Percentiles rank a stretch among this genome's conserved stretches.
Evolutionary conservation across 257 asterid genomes (phyloP).

Genomic region (Mentha longifolia): DNA sequence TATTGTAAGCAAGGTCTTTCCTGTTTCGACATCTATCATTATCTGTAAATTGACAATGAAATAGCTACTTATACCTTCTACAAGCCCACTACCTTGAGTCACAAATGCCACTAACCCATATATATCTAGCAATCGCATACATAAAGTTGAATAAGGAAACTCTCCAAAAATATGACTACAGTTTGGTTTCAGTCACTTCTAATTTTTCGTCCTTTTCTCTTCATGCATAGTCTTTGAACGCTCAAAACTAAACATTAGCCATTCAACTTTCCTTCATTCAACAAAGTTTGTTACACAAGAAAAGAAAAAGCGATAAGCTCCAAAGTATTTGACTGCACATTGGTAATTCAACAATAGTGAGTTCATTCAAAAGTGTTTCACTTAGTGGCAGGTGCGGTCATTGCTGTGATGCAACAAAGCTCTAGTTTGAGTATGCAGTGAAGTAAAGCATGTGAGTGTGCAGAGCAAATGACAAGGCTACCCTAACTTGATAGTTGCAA

Average conservation of each 20-base stretch:
- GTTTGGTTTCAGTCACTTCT: not conserved
- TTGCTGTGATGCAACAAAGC: not conserved
- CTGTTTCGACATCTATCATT: not conserved
- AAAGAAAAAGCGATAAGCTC: not conserved
- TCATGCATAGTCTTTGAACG: not conserved
- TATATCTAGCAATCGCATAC: slow-evolving; percentile 14
- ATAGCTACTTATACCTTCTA: slow-evolving; percentile 17
- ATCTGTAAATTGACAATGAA: not conserved
- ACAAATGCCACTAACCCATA: slow-evolving; percentile 5
- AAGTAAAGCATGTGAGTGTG: no score
- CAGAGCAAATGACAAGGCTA: no score
- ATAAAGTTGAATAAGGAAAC: not conserved
- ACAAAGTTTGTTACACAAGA: not conserved
- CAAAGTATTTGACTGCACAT: not conserved
- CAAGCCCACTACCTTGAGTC: slow-evolving; percentile 2
- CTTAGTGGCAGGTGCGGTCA: not conserved
- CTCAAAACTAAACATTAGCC: slow-evolving; percentile 7
- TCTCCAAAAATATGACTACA: not conserved
- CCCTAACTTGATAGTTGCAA: no score
- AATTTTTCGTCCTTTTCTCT: not conserved
- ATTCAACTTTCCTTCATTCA: not conserved
- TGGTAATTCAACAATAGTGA: not conserved
- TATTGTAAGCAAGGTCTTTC: not conserved
- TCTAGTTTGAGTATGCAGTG: not conserved
- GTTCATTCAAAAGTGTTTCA: not conserved